These are phyloP conservation scores for Ceratobasidium sp. DNA, from an alignment of 1,284 basidiomycete genomes.

Conservation along the genomic window DNA sequence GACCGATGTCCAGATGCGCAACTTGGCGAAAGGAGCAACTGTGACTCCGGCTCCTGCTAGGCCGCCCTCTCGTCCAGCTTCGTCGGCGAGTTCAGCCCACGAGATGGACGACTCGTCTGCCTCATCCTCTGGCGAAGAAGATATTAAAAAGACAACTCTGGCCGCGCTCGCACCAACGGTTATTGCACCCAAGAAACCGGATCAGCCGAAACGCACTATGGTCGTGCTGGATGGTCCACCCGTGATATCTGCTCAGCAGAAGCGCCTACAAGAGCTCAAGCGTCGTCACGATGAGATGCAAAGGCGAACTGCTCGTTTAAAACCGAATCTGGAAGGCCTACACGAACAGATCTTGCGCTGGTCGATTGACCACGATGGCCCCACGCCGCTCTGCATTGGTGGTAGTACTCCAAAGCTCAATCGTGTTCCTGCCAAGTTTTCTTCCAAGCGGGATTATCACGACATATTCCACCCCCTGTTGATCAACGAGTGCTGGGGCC, in stretches of 20 bases:
- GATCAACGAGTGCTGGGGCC: conserved; percentile 92
- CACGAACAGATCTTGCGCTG: conserved; percentile 42
- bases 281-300: conserved; percentile 26
- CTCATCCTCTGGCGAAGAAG: conserved; percentile 33
- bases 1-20: conserved; percentile 30
- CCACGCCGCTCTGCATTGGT: conserved; percentile 65
- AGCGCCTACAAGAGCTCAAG: conserved; percentile 21
- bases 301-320: conserved; percentile 29
- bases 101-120: conserved; percentile 25
- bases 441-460: conserved; percentile 76
- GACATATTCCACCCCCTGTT: conserved; percentile 87
- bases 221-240: conserved; percentile 35
- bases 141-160: conserved; percentile 30
- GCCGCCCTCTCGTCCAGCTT: conserved; percentile 54
- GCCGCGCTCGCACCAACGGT: conserved; percentile 30
- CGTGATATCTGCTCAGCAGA: conserved; percentile 16
- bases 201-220: conserved; percentile 39
- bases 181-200: conserved; percentile 21
- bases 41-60: conserved; percentile 32
- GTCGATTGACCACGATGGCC: conserved; percentile 64
- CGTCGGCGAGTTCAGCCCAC: conserved; percentile 45
- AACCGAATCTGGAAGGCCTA: conserved; percentile 27
- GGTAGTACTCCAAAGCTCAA: conserved; percentile 53
- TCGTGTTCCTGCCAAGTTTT: conserved; percentile 70
- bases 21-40: conserved; percentile 32